Evolutionary conservation across 345 rosid species (phyloP), one percentile per base, ranked within the genome.

Genomic region (Capsella bursapastoris): DNA sequence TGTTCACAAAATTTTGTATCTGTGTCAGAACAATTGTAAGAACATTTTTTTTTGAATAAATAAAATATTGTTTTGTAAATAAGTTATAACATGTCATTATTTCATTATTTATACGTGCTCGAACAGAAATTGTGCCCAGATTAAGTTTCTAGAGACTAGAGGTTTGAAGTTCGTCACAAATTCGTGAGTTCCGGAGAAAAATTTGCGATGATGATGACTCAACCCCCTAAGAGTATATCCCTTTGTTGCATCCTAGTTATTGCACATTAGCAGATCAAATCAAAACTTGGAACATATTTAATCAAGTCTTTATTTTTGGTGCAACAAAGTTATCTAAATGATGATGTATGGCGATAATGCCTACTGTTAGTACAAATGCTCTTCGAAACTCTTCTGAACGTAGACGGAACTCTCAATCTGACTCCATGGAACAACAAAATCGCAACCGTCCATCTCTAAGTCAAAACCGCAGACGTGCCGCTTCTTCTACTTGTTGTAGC

Each of bases 371-470:
- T 22, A 22, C 25, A 34, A 32, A 34, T 5, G 1, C 37, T 34
- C 37, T 34, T 34, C 37, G 7, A 34, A 34, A 43, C 6, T 43
- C 64, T 35, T 70, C 52, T 48, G 37, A 34, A 34, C 7, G 8
- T 57, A 47, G 35, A 73, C 72, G 43, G 59, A 66, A 73, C 71
- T 73, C 77, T 73, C 77, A 66, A 29, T 58, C 73, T 22, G 25
- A 22, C 2, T 22, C 25, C 25, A 22, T 22, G 12, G 49, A 66
- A 74, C 55, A 58, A 50, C 47, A 74, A 74, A 31, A 75, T 68
- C 56, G 3, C 49, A 59, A 43, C 79, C 74, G 74, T 75, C 37
- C 38, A 43, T 44, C 49, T 13, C 32, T 8, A 34, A 34, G 8
- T 55, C 68, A 34, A 68, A 75, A 34, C 8, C 2, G 34, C 2